A percentile compares a stretch with the other conserved stretches of the same genome.
These are phyloP conservation scores for Chaetomium sp. DNA, from an alignment of 2,329 filamentous ascomycete genomes.

Conservation along the genomic window DNA sequence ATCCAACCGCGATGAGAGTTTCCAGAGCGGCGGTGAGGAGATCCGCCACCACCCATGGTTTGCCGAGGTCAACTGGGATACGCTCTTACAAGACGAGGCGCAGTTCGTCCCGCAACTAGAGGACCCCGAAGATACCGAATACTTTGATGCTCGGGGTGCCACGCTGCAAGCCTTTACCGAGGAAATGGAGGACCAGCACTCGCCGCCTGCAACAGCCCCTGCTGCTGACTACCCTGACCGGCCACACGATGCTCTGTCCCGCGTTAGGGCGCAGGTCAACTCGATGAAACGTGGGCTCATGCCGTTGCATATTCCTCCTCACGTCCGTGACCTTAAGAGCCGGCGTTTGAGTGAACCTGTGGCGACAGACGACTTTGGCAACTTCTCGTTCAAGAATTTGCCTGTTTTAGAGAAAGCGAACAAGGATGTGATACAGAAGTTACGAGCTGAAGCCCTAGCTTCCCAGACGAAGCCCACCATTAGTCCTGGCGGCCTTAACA, in stretches of 20 bases:
- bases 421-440: slow-evolving; percentile 96
- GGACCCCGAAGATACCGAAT: slow-evolving; percentile 95
- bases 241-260: slow-evolving; percentile 88
- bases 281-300: slow-evolving; percentile 86
- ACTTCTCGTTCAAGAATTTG: slow-evolving; percentile 94
- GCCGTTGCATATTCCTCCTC: slow-evolving; percentile 91
- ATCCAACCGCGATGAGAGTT: slow-evolving; percentile 78
- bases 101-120: slow-evolving; percentile 90
- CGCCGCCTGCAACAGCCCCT: slow-evolving; percentile 63
- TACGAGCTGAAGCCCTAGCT: slow-evolving; percentile 83
- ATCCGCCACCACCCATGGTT: slow-evolving; percentile 91
- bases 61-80: slow-evolving; percentile 78
- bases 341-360: slow-evolving; percentile 87
- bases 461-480: slow-evolving; percentile 47
- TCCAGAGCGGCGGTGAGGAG: slow-evolving; percentile 76
- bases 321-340: slow-evolving; percentile 85
- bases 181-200: slow-evolving; percentile 83
- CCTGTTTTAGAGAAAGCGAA: slow-evolving; percentile 96
- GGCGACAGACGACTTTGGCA: slow-evolving; percentile 86
- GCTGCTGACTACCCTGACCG: slow-evolving; percentile 76
- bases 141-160: slow-evolving; percentile 88
- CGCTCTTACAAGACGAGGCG: slow-evolving; percentile 86
- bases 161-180: slow-evolving; percentile 88
- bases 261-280: slow-evolving; percentile 80
- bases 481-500: slow-evolving; percentile 39